Evolutionary conservation across 352 stramenopile species (phyloP).

Genomic region (Pythium rishiriense): DNA sequence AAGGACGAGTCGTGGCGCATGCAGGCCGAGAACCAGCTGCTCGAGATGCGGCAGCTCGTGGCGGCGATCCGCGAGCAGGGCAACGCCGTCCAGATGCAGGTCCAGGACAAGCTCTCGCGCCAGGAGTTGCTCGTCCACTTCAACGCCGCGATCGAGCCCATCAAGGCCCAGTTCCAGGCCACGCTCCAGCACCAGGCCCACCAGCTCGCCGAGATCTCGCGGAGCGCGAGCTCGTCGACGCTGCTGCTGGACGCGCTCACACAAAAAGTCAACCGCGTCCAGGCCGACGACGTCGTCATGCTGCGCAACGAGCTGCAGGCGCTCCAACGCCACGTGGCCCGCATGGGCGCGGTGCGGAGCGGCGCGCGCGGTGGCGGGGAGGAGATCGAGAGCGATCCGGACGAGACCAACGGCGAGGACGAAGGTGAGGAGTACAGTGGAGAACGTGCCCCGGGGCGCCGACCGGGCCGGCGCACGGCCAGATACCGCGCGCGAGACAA

Average conservation of each 20-base stretch:
- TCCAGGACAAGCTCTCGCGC: constrained; percentile 77
- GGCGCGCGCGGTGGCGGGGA: not conserved
- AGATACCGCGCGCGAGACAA: constrained; percentile 4
- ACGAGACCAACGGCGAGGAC: not conserved
- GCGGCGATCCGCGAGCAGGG: constrained; percentile 67
- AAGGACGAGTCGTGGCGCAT: constrained; percentile 87
- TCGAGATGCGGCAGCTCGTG: constrained; percentile 76
- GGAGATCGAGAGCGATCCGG: too few species aligned
- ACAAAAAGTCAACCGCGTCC: constrained; percentile 63
- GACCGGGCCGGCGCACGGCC: not conserved
- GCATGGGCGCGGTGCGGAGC: constrained; percentile 28
- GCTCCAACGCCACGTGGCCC: constrained; percentile 54
- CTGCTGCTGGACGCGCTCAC: constrained; percentile 59
- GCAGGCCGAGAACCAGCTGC: constrained; percentile 78
- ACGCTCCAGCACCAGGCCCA: constrained; percentile 73
- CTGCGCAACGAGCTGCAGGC: constrained; percentile 55
- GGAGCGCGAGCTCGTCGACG: constrained; percentile 54
- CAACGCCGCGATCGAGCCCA: constrained; percentile 75
- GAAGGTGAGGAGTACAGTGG: not conserved
- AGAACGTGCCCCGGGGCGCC: not conserved
- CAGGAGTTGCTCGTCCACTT: constrained; percentile 80
- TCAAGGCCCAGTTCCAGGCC: constrained; percentile 77
- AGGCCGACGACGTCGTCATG: constrained; percentile 52
- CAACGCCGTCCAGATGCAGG: constrained; percentile 56
- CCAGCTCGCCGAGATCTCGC: constrained; percentile 69